Percentiles rank a stretch among this genome's conserved stretches.
Evolutionary conservation across 352 stramenopile genomes (phyloP).

Genomic region (Pythium phragmitis): DNA sequence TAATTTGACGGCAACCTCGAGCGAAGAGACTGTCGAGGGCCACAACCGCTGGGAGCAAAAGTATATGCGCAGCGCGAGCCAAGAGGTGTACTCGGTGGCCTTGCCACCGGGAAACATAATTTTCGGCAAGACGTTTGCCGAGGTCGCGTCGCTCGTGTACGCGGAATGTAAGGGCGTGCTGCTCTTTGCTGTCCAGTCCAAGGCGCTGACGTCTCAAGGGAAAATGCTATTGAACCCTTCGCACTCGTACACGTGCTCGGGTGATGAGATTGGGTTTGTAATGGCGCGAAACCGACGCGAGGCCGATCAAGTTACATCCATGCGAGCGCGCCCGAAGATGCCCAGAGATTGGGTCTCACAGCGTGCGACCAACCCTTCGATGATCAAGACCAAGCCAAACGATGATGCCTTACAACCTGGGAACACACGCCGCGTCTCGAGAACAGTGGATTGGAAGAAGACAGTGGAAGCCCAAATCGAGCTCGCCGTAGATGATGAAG

Average conservation of each 20-base stretch:
- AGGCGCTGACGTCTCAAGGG: slow-evolving; percentile 18
- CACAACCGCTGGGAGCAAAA: slow-evolving; percentile 57
- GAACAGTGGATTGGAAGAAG: slow-evolving; percentile 36
- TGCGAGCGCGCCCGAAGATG: slow-evolving; percentile 24
- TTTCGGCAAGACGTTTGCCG: slow-evolving; percentile 71
- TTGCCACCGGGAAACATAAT: slow-evolving; percentile 54
- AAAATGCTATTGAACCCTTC: slow-evolving; percentile 80
- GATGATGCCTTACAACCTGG: background rate
- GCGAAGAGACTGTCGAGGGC: slow-evolving; percentile 38
- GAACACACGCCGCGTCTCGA: slow-evolving; percentile 28
- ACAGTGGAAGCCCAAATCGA: slow-evolving; percentile 23
- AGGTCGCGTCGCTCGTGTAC: slow-evolving; percentile 77
- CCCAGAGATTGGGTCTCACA: slow-evolving; percentile 30
- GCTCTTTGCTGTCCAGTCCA: slow-evolving; percentile 63
- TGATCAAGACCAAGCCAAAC: slow-evolving; percentile 6
- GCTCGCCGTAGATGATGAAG: slow-evolving; percentile 30
- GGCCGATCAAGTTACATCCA: slow-evolving; percentile 41
- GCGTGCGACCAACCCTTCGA: slow-evolving; percentile 17
- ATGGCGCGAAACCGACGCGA: slow-evolving; percentile 64
- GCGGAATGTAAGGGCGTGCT: slow-evolving; percentile 75
- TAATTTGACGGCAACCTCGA: slow-evolving; percentile 82
- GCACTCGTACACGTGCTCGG: slow-evolving; percentile 67
- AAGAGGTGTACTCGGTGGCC: slow-evolving; percentile 78
- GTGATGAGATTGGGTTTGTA: slow-evolving; percentile 70
- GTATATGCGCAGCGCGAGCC: slow-evolving; percentile 71